Evolutionary conservation across 176 grass and related monocot species (phyloP).

Genomic region (Puya raimondii): DNA sequence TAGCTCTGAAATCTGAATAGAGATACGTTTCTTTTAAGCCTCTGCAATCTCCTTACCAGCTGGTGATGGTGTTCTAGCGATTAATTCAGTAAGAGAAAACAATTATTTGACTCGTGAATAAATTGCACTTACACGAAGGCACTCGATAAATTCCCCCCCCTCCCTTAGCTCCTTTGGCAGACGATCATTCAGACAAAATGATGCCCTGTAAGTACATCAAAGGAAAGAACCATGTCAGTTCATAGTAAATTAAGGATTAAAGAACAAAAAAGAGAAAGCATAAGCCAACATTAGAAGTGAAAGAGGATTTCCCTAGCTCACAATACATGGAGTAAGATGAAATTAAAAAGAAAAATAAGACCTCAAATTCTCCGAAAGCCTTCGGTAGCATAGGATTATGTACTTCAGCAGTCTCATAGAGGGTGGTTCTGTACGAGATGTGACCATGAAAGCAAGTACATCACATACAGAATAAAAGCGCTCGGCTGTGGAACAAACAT

Average conservation of each 20-base stretch:
- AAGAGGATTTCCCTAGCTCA: too few relatives aligned
- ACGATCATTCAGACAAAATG: neutral
- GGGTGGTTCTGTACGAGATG: neutral
- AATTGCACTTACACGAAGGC: neutral
- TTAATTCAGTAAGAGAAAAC: neutral
- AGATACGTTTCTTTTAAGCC: too few relatives aligned
- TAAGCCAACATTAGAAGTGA: neutral
- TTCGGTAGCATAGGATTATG: neutral
- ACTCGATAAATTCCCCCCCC: neutral
- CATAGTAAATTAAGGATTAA: neutral
- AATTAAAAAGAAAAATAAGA: neutral
- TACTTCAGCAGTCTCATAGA: neutral
- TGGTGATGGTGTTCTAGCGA: too few relatives aligned
- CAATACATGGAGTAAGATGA: neutral
- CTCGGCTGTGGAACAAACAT: neutral
- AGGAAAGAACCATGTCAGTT: neutral
- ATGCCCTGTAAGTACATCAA: neutral
- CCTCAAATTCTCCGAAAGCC: slow-evolving; percentile 5
- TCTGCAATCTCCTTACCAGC: too few relatives aligned
- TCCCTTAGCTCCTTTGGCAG: neutral
- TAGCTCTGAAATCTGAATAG: too few relatives aligned
- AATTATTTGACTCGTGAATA: neutral
- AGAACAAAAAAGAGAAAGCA: neutral
- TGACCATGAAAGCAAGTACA: neutral
- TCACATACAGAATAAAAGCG: neutral